These are phyloP conservation scores for Carex kokanica DNA, from an alignment of 176 grass and related monocot species.

Conservation along the genomic window DNA sequence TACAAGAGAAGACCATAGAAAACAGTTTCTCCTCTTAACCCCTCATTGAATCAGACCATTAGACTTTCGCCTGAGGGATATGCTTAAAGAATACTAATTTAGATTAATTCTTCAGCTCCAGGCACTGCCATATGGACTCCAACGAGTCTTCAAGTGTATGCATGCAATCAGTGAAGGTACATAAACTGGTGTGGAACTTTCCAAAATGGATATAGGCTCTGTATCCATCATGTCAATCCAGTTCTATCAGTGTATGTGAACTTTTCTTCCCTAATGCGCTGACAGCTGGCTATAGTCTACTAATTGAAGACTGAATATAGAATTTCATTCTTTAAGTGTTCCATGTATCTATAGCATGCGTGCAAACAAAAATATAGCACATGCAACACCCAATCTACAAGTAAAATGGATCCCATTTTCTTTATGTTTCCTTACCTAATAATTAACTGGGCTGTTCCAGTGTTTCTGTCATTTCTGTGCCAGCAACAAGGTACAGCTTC, in stretches of 20 bases:
- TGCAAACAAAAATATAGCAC: neutral
- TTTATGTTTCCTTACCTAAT: neutral
- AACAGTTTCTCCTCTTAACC: neutral
- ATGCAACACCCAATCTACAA: conserved; percentile 10
- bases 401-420: neutral
- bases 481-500: conserved; percentile 58
- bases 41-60: neutral
- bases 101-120: neutral
- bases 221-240: neutral
- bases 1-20: neutral
- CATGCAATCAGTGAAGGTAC: neutral
- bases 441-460: neutral
- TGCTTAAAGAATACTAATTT: neutral
- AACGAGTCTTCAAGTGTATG: too few species aligned
- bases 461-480: conserved; percentile 8
- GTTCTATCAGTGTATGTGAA: too few species aligned
- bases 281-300: neutral
- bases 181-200: neutral
- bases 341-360: neutral
- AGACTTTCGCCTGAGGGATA: neutral
- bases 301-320: neutral
- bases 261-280: neutral
- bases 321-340: neutral
- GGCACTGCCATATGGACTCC: neutral
- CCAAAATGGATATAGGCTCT: neutral